Conservation (phyloP, 805 yeast species). For the Ogataea ramenticola region DNA sequence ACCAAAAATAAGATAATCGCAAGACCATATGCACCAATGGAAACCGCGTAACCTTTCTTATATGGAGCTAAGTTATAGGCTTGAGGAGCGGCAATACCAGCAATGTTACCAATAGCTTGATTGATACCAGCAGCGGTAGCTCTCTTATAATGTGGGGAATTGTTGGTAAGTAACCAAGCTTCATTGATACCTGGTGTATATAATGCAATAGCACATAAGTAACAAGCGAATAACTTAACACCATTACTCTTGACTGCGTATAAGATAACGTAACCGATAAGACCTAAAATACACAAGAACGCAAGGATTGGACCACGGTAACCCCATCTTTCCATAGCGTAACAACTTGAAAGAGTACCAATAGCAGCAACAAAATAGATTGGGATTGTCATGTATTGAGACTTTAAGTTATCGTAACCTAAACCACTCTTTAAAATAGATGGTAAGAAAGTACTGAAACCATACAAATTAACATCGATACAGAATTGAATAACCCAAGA, state of each 20-base stretch:
- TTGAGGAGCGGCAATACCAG: slow-evolving; percentile 34
- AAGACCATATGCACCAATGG: background rate
- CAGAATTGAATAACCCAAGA: slow-evolving; percentile 9
- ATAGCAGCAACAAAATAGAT: slow-evolving; percentile 12
- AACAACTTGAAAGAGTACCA: slow-evolving; percentile 3
- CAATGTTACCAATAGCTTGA: slow-evolving; percentile 49
- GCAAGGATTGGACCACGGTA: slow-evolving; percentile 11
- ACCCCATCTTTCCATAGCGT: slow-evolving; percentile 8
- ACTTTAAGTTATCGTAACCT: slow-evolving; percentile 8
- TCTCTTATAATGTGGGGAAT: slow-evolving; percentile 10
- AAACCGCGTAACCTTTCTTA: background rate
- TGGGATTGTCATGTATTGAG: slow-evolving; percentile 14
- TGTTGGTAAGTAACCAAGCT: slow-evolving; percentile 9
- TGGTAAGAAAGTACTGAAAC: slow-evolving; percentile 11
- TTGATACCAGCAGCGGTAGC: slow-evolving; percentile 57
- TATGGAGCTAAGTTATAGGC: background rate
- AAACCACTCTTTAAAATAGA: slow-evolving; percentile 14
- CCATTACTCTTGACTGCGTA: slow-evolving; percentile 9
- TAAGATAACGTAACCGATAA: slow-evolving; percentile 10
- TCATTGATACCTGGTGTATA: slow-evolving; percentile 1
- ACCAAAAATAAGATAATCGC: background rate
- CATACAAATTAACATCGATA: slow-evolving; percentile 10
- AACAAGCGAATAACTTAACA: slow-evolving; percentile 14
- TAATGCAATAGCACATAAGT: slow-evolving; percentile 1
- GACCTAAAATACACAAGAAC: slow-evolving; percentile 7